phyloP scores from a whole-genome alignment of 2,329 filamentous ascomycete species.

The Macrophomina pseudophaseolina region DNA sequence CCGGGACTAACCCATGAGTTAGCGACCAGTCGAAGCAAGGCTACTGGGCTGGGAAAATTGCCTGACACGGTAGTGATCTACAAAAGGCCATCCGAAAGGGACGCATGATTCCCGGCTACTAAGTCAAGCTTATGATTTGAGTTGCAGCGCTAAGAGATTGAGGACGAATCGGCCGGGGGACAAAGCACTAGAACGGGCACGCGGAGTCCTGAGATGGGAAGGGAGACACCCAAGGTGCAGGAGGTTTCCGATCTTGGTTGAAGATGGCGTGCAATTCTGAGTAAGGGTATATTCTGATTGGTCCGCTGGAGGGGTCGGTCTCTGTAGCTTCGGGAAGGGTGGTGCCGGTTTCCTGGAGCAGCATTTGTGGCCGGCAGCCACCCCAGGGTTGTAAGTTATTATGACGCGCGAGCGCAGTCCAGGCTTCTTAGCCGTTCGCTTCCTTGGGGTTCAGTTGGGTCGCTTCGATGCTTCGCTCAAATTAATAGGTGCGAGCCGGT shows the following conservation, averaged over 20 bases:
- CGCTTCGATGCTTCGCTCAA: no score
- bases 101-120: neutral
- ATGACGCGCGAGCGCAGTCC: neutral
- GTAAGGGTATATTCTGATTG: constrained; percentile 4
- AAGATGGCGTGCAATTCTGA: neutral
- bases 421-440: neutral
- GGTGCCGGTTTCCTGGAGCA: constrained; percentile 3
- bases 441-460: no score
- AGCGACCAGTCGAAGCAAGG: neutral
- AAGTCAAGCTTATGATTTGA: constrained; percentile 5
- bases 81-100: neutral
- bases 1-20: neutral
- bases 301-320: neutral
- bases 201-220: neutral
- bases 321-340: constrained; percentile 1
- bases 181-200: neutral
- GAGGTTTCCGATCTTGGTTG: neutral
- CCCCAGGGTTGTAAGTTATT: neutral
- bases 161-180: neutral
- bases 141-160: constrained; percentile 5
- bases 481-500: no score
- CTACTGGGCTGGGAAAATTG: neutral
- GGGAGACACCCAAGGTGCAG: no score
- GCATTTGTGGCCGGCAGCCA: neutral
- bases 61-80: neutral